phyloP scores from a whole-genome alignment of 73 alveolate genomes.

The Paramecium sonneborni region DNA sequence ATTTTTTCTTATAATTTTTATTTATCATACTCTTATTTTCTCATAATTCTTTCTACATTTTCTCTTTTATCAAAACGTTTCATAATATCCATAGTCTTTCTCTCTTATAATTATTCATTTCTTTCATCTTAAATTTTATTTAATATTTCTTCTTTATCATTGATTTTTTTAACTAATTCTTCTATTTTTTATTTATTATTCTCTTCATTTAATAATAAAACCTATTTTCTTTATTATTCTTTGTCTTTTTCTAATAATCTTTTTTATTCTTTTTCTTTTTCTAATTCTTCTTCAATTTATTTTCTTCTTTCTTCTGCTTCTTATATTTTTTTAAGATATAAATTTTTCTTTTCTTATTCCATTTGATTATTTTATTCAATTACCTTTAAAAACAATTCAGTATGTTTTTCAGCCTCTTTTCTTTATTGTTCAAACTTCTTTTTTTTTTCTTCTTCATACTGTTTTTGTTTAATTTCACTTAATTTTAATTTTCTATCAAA shows the following conservation, averaged over 20 bases:
- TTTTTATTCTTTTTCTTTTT: not conserved
- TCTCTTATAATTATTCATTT: not conserved
- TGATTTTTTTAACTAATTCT: not conserved
- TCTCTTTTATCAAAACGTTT: slow-evolving; percentile 22
- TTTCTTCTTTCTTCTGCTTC: slow-evolving; percentile 13
- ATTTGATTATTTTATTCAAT: slow-evolving; percentile 3
- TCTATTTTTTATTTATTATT: slow-evolving; percentile 12
- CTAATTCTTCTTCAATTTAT: not conserved
- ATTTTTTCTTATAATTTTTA: not conserved
- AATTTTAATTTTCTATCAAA: not conserved
- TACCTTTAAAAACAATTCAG: not conserved
- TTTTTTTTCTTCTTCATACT: not conserved
- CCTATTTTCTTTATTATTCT: not conserved
- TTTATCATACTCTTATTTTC: slow-evolving; percentile 31
- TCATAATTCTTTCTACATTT: slow-evolving; percentile 23
- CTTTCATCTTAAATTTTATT: not conserved
- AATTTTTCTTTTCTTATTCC: slow-evolving; percentile 17
- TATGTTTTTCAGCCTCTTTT: slow-evolving; percentile 9
- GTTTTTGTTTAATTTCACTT: not conserved
- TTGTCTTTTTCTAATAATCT: not conserved
- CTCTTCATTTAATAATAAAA: not conserved
- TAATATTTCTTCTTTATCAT: not conserved
- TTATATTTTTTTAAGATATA: not conserved
- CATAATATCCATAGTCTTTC: not conserved
- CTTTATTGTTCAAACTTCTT: not conserved